phyloP scores from a whole-genome alignment of 1,284 basidiomycete genomes.

The Sanguinoderma infundibulare region DNA sequence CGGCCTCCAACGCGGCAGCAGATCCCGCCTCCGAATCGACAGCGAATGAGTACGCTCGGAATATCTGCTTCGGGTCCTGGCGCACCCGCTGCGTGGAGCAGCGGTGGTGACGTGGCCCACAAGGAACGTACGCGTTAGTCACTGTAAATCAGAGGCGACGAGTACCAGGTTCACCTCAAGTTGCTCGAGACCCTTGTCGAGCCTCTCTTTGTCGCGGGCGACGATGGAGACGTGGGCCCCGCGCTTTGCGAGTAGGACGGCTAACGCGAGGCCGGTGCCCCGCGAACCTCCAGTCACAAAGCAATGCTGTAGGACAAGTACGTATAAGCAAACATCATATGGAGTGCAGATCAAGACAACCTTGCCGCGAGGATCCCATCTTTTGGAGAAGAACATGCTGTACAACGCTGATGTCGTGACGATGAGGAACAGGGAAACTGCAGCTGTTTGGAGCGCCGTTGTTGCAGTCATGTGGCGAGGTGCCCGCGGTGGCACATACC shows the following conservation, averaged over 20 bases:
- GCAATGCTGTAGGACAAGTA: conserved; percentile 59
- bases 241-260: conserved; percentile 64
- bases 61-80: conserved; percentile 56
- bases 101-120: not conserved
- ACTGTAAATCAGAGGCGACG: not conserved
- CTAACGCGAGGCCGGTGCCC: conserved; percentile 80
- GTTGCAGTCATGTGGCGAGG: not conserved
- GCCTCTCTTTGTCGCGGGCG: conserved; percentile 66
- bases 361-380: conserved; percentile 6
- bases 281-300: conserved; percentile 84
- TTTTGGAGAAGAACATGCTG: not conserved
- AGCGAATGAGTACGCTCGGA: conserved; percentile 67
- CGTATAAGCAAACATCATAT: not conserved
- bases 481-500: too few relatives aligned
- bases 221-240: conserved; percentile 87
- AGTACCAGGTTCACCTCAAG: conserved; percentile 71
- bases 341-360: not conserved
- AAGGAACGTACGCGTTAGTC: conserved; percentile 8
- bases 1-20: conserved; percentile 62
- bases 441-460: not conserved
- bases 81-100: conserved; percentile 43
- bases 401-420: not conserved
- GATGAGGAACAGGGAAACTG: not conserved
- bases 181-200: conserved; percentile 60
- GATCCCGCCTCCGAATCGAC: conserved; percentile 55